Evolutionary conservation across 1,284 basidiomycete species (phyloP).

Genomic region (Fomitopsis betulina): DNA sequence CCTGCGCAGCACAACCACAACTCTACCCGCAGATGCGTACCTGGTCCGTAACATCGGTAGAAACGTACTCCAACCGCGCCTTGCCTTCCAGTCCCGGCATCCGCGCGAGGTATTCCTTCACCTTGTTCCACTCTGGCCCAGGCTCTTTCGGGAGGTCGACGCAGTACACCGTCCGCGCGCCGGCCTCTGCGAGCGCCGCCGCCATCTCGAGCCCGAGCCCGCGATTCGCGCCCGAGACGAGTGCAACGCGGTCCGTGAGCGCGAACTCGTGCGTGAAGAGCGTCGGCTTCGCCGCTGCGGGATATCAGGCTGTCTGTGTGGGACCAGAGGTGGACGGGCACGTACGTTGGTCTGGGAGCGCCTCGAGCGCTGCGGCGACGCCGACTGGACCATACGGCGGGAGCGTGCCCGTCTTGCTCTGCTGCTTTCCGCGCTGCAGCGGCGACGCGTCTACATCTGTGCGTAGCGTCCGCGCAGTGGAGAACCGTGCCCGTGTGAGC

Average conservation of each 20-base stretch:
- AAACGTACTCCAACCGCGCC: conserved; percentile 60
- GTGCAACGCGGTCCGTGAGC: conserved; percentile 67
- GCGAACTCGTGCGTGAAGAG: conserved; percentile 69
- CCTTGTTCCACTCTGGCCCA: conserved; percentile 61
- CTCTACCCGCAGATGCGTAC: conserved; percentile 15
- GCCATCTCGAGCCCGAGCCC: conserved; percentile 85
- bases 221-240: conserved; percentile 77
- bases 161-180: conserved; percentile 75
- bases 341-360: conserved; percentile 23
- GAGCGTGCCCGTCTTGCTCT: conserved; percentile 24
- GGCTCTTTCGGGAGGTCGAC: conserved; percentile 68
- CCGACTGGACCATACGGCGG: conserved; percentile 60
- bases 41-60: conserved; percentile 63
- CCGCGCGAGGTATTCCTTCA: conserved; percentile 46
- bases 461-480: conserved; percentile 1
- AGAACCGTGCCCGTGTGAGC: background rate
- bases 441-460: conserved; percentile 5
- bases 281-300: conserved; percentile 20
- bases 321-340: background rate
- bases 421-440: conserved; percentile 6
- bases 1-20: background rate
- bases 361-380: conserved; percentile 52
- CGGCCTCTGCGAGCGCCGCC: conserved; percentile 70
- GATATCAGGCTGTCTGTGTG: background rate
- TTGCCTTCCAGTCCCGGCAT: conserved; percentile 32